phyloP scores from a whole-genome alignment of 108 stramenopile species.

The Pseudonitzschia pungens region DNA sequence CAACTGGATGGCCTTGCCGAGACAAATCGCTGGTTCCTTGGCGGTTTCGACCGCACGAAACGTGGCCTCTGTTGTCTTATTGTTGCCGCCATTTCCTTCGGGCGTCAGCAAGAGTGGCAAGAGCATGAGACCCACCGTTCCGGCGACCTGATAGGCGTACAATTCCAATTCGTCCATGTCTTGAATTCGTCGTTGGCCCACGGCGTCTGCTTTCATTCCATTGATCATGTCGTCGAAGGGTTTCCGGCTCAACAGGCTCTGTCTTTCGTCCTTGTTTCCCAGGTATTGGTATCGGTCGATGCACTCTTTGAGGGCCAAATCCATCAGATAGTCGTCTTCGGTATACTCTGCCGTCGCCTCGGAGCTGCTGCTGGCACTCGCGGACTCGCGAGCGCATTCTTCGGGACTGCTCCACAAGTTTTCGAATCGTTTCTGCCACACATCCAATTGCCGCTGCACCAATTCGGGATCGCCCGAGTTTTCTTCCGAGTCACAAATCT shows the following conservation, averaged over 20 bases:
- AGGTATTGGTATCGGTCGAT: not conserved
- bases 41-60: not conserved
- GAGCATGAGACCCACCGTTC: conserved; percentile 32
- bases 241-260: not conserved
- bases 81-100: not conserved
- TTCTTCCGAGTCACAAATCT: conserved; percentile 12
- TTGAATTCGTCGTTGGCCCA: conserved; percentile 13
- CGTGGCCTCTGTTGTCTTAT: too few species aligned
- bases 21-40: conserved; percentile 24
- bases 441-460: not conserved
- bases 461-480: not conserved
- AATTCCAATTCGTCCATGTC: conserved; percentile 31
- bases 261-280: not conserved
- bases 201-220: conserved; percentile 30
- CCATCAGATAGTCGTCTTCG: conserved; percentile 6
- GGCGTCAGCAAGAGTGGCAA: conserved; percentile 13
- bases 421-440: not conserved
- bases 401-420: conserved; percentile 1
- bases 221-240: conserved; percentile 34
- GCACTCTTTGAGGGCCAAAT: conserved; percentile 7
- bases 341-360: not conserved
- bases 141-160: conserved; percentile 39
- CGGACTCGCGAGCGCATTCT: too few species aligned
- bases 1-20: conserved; percentile 34
- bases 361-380: not conserved